Evolutionary conservation across 805 yeast species (phyloP), one percentile per base, ranked within the genome.

Genomic region (Babjeviella inositovora): DNA sequence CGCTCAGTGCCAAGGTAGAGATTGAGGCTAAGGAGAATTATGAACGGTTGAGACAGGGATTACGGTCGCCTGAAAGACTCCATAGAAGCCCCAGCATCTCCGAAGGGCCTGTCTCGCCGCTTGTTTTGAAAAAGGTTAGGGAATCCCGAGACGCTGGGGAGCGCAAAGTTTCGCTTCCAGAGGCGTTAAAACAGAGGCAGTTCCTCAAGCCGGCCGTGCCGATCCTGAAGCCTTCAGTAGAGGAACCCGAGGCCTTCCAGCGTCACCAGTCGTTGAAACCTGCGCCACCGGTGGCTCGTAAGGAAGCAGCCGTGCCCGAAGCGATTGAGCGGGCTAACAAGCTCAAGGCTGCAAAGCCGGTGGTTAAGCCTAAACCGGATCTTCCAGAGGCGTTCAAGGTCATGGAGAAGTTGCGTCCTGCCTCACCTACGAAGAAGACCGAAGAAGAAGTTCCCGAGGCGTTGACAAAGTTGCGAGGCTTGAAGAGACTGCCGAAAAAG

Each of bases 381-480:
- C 27, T 28, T 8, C 44, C 51, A 4, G 53, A 45, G 22, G 52
- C 50, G 2, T 27, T 46, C 16, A 26, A 25, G 14, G 33, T 25
- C 19, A 24, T 34, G 4, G 31, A 33, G 8, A 26, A 18, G 4
- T 25, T 44, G 23, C 31, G 24, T 14, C 19, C 17, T 12, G 24
- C 20, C 10, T 19, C 23, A 10, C 23, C 28, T 6, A 22, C 15
- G 11, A 11, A 27, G 23, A 15, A 15, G 17, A 6, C 20, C 4
- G 21, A 23, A 23, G 8, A 20, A 15, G 11, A 25, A 11, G 18
- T 30, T 20, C 18, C 26, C n/a, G 22, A 30, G 20, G 22, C 34
- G 7, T 16, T 37, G 9, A 16, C 25, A 15, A 31, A 27, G 18
- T 25, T 32, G 6, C 20, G 29, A 5, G 24, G 14, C 5, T 23